Percentiles rank a stretch among this genome's conserved stretches.
These are phyloP conservation scores for Dendrobium officinale DNA, from an alignment of 106 monocot genomes.

Conservation along the genomic window DNA sequence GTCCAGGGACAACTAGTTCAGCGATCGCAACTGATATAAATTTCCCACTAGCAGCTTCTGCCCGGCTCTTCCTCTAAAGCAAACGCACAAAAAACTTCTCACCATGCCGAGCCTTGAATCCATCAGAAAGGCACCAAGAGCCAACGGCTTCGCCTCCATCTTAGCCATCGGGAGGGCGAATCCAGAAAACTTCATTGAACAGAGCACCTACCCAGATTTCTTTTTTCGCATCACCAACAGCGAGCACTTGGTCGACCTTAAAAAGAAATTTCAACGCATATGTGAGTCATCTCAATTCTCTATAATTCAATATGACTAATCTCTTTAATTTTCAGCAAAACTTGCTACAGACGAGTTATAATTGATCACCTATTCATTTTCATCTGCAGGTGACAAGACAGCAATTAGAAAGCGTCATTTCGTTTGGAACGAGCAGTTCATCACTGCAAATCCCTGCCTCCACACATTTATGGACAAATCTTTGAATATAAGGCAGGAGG, in stretches of 20 bases:
- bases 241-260: slow-evolving; percentile 7
- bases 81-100: neutral
- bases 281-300: neutral
- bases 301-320: no score
- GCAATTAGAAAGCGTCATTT: slow-evolving; percentile 5
- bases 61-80: neutral
- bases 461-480: neutral
- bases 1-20: neutral
- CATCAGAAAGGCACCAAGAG: slow-evolving; percentile 8
- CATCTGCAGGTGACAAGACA: neutral
- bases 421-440: neutral
- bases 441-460: neutral
- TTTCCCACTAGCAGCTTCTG: no score
- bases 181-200: neutral
- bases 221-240: slow-evolving; percentile 11
- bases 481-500: neutral
- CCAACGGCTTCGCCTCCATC: slow-evolving; percentile 18
- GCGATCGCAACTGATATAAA: no score
- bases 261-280: slow-evolving; percentile 2
- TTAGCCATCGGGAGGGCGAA: slow-evolving; percentile 7
- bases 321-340: neutral
- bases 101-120: slow-evolving; percentile 10
- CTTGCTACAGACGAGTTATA: neutral
- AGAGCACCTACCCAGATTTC: slow-evolving; percentile 18
- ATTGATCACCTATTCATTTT: no score